Evolutionary conservation across 164 flowering plant species (phyloP).

Genomic region (Warburgia ugandensis): DNA sequence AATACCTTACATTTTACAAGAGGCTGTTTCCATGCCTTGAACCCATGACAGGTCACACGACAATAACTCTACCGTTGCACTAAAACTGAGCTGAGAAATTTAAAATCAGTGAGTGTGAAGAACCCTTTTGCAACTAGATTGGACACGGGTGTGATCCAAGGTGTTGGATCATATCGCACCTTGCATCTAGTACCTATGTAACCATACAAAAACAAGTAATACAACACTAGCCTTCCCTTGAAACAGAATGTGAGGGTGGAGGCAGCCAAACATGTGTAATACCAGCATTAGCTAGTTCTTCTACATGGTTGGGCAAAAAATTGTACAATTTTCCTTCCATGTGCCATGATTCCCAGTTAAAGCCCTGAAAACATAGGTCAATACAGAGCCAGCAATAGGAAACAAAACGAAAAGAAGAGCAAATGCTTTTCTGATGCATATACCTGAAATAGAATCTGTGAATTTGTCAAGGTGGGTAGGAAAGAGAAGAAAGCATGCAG

Average conservation of each 20-base stretch:
- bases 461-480: background rate
- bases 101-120: too few relatives aligned
- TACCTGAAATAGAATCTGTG: constrained; percentile 13
- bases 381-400: background rate
- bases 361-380: constrained; percentile 37
- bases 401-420: too few relatives aligned
- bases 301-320: constrained; percentile 25
- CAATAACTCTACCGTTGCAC: too few relatives aligned
- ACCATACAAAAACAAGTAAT: too few relatives aligned
- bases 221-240: constrained; percentile 38
- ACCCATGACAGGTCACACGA: too few relatives aligned
- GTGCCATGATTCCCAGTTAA: constrained; percentile 67
- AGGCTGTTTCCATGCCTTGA: too few relatives aligned
- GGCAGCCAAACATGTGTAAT: constrained; percentile 82
- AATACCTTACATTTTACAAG: too few relatives aligned
- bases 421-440: background rate
- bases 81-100: too few relatives aligned
- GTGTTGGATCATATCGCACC: too few relatives aligned
- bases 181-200: too few relatives aligned
- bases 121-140: too few relatives aligned
- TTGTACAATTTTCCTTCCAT: constrained; percentile 58
- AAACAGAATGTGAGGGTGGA: constrained; percentile 63
- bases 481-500: background rate
- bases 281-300: constrained; percentile 50
- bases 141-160: too few relatives aligned